Evolutionary conservation across 176 grass and related monocot species (phyloP).

Genomic region (barley (Hordeum vulgare)): MorexV3_pseudomolecules_assembly NC_058519.1:55633041-55633540

Average conservation of each 20-base stretch:
- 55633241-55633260: neutral
- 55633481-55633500: neutral
- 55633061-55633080: neutral
- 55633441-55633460: neutral
- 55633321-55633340: neutral
- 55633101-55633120: constrained; percentile 25
- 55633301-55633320: neutral
- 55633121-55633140: neutral
- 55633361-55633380: constrained; percentile 34
- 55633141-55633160: neutral
- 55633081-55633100: neutral
- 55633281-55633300: neutral
- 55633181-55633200: neutral
- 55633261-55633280: neutral
- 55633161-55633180: neutral
- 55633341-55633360: constrained; percentile 27
- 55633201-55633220: neutral
- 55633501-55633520: neutral
- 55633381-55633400: constrained; percentile 28
- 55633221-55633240: neutral
- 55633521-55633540: constrained; percentile 78
- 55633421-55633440: constrained; percentile 48
- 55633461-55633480: neutral
- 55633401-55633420: constrained; percentile 45
- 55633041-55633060: neutral